Base-by-base conservation (phyloP, 345 rosid species). In the Gynandropsis gynandra region DNA sequence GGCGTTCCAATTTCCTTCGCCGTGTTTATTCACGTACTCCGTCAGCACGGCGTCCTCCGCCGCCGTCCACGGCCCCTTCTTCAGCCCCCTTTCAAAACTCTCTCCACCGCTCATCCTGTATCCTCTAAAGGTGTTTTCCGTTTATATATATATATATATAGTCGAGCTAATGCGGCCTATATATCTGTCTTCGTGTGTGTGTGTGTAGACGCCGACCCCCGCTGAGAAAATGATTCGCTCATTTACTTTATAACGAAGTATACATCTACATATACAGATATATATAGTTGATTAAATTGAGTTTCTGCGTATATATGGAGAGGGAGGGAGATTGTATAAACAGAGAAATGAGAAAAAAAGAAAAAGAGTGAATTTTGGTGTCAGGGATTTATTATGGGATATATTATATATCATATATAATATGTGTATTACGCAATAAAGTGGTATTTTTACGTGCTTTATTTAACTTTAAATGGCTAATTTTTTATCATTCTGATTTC, bases 31-130 rank as follows among this genome's bases (percentile, higher is more conserved):
- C 56, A 88, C 95, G 62, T 85, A 79, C 38, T 80, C 95, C 56
- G 69, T 69, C 70, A 88, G 62, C 40, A 88, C 70, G 29, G 72
- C 81, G 52, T 88, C 97, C 64, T 88, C 97, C 4, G 72, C 72
- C 0, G 76, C 62, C 24, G 92, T 75, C 97, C 97, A 88, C 10
- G 95, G 97, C 18, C 97, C 97, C 62, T 82, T 88, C 75, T 85
- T 88, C 48, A 85, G 21, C 47, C 73, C 77, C 56, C 29, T n/a
- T n/a, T n/a, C n/a, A n/a, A n/a, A n/a, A n/a, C n/a, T 67, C n/a
- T 18, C 59, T 51, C 44, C 59, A 41, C 43, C 53, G 47, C 57
- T 43, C 9, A 56, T 74, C 77, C 74, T 70, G 55, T 43, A 32
- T 10, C 14, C 38, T 37, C 4, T 7, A 57, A 34, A n/a, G n/a